Percentiles rank a stretch among this genome's conserved stretches.
These are phyloP conservation scores for Simplicillium sp. DNA, from an alignment of 2,329 filamentous ascomycete genomes.

Conservation along the genomic window DNA sequence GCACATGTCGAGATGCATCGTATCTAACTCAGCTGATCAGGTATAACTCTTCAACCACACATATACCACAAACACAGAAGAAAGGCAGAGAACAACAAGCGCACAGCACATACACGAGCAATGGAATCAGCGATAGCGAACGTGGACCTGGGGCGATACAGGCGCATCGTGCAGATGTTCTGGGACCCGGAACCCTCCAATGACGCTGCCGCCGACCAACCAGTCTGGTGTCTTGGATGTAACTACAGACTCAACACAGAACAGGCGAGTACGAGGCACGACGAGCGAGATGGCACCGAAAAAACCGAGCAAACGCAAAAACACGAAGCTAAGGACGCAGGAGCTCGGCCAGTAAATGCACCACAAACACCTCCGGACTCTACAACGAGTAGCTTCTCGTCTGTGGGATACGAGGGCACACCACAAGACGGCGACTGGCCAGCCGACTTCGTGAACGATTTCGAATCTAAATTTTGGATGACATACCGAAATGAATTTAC, in stretches of 20 bases:
- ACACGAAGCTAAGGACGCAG: slow-evolving; percentile 1
- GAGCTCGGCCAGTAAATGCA: slow-evolving; percentile 15
- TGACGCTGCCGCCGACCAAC: slow-evolving; percentile 53
- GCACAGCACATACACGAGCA: background rate
- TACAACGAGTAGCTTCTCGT: slow-evolving; percentile 39
- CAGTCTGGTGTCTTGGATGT: slow-evolving; percentile 74
- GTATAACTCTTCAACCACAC: too few species aligned
- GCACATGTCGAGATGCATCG: too few species aligned
- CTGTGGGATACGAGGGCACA: slow-evolving; percentile 36
- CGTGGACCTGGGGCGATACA: slow-evolving; percentile 65
- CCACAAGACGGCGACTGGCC: slow-evolving; percentile 62
- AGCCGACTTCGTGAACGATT: slow-evolving; percentile 75
- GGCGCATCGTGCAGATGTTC: slow-evolving; percentile 80
- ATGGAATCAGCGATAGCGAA: slow-evolving; percentile 35
- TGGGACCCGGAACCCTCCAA: slow-evolving; percentile 88
- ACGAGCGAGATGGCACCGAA: slow-evolving; percentile 6
- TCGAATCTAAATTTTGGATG: slow-evolving; percentile 91
- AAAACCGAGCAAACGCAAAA: slow-evolving; percentile 3
- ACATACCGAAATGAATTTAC: slow-evolving; percentile 87
- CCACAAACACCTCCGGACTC: slow-evolving; percentile 39
- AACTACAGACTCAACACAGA: slow-evolving; percentile 34
- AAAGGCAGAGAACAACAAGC: background rate
- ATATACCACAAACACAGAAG: background rate
- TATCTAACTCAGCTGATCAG: too few species aligned
- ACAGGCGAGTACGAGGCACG: slow-evolving; percentile 3